Evolutionary conservation across 768 basidiomycete species (phyloP).

Genomic region (Calocybe gangraenosa): DNA sequence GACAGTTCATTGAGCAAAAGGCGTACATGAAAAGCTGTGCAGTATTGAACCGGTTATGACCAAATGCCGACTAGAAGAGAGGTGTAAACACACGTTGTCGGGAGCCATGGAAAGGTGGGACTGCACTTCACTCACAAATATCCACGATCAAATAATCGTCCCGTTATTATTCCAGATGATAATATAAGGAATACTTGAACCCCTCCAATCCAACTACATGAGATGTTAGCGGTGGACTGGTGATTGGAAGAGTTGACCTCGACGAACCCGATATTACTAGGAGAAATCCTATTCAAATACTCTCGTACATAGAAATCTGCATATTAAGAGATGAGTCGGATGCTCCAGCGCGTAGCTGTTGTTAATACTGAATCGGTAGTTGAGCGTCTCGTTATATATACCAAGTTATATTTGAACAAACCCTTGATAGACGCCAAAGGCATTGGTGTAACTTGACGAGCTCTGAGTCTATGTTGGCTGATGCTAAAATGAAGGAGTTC

Average conservation of each 20-base stretch:
- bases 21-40: constrained; percentile 13
- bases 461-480: neutral
- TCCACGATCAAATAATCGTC: constrained; percentile 23
- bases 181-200: constrained; percentile 21
- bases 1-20: neutral
- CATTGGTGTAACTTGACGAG: constrained; percentile 18
- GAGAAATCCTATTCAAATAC: constrained; percentile 17
- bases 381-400: neutral
- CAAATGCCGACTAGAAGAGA: constrained; percentile 10
- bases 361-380: neutral
- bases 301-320: constrained; percentile 24
- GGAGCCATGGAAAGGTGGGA: neutral
- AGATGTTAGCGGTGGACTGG: neutral
- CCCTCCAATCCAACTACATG: constrained; percentile 25
- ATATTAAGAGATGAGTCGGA: neutral
- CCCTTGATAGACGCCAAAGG: constrained; percentile 25
- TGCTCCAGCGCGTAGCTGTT: neutral
- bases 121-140: constrained; percentile 21
- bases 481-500: neutral
- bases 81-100: neutral
- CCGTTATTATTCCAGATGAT: constrained; percentile 17
- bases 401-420: neutral
- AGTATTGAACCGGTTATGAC: constrained; percentile 14
- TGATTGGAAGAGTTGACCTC: neutral
- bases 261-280: constrained; percentile 20